A percentile compares a stretch with the other conserved stretches of the same genome.
Evolutionary conservation across 1,284 basidiomycete species (phyloP).

Genomic region (Rhizoctonia solani): DNA sequence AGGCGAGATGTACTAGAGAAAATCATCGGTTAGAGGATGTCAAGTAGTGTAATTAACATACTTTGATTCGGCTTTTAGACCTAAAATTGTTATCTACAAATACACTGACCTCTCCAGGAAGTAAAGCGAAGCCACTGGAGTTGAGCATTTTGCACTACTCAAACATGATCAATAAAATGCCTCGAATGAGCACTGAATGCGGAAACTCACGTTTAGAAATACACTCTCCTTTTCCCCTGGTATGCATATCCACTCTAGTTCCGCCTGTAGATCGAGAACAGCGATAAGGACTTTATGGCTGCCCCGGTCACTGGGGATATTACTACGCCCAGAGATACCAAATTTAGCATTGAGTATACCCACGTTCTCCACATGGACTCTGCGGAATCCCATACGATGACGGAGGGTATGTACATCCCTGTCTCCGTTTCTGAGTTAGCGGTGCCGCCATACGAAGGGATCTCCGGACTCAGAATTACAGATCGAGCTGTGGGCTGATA

Average conservation of each 20-base stretch:
- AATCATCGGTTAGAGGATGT: too few species aligned
- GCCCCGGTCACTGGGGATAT: constrained; percentile 35
- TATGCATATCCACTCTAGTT: constrained; percentile 27
- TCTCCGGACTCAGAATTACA: not conserved
- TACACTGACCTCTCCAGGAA: constrained; percentile 40
- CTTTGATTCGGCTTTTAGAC: constrained; percentile 39
- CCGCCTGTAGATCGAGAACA: constrained; percentile 14
- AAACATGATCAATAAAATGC: not conserved
- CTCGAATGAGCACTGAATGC: not conserved
- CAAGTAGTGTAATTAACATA: constrained; percentile 8
- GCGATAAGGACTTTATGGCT: constrained; percentile 37
- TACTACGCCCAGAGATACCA: constrained; percentile 34
- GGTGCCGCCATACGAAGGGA: not conserved
- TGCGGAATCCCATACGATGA: constrained; percentile 4
- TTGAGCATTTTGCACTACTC: constrained; percentile 40
- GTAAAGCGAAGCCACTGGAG: constrained; percentile 38
- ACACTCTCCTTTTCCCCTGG: constrained; percentile 32
- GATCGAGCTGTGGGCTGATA: not conserved
- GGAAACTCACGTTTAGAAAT: constrained; percentile 25
- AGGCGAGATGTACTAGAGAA: constrained; percentile 29
- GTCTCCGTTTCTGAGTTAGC: not conserved
- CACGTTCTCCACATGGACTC: not conserved
- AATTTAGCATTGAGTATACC: constrained; percentile 38
- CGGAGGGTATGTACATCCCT: not conserved
- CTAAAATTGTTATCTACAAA: constrained; percentile 42